Conservation (phyloP, 345 rosid genomes). For the Hevea brasiliensis region DNA sequence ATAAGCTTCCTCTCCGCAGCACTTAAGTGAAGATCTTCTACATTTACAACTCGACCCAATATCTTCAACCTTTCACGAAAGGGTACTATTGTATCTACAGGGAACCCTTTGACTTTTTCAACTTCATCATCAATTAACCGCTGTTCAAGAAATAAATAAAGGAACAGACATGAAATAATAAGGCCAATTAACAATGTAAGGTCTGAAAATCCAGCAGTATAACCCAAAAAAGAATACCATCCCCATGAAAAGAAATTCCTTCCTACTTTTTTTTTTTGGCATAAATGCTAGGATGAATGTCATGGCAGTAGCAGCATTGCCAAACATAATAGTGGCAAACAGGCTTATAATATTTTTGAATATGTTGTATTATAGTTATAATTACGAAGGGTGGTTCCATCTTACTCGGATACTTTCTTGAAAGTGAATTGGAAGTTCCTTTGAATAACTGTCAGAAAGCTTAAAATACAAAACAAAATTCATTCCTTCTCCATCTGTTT, state of each 20-base stretch:
- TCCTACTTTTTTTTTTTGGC: neutral
- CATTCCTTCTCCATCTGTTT: constrained; percentile 89
- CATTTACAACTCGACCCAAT: constrained; percentile 87
- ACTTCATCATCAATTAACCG: constrained; percentile 80
- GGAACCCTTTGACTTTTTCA: constrained; percentile 88
- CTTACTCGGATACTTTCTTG: constrained; percentile 63
- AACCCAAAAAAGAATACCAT: neutral
- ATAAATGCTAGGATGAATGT: neutral
- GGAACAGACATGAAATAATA: constrained; percentile 1
- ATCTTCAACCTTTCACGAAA: constrained; percentile 93
- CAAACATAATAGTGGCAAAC: neutral
- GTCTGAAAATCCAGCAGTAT: neutral
- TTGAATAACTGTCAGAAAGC: constrained; percentile 60
- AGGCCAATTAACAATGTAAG: neutral
- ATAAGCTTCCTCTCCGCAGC: constrained; percentile 89
- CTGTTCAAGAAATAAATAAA: constrained; percentile 36
- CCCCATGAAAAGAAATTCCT: neutral
- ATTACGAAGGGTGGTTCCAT: neutral
- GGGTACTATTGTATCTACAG: constrained; percentile 64
- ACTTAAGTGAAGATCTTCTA: constrained; percentile 86
- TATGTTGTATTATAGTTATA: neutral
- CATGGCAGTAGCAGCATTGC: neutral
- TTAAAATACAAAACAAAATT: constrained; percentile 69
- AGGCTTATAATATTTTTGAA: constrained; percentile 7
- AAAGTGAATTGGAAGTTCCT: constrained; percentile 60